A percentile compares a stretch with the other conserved stretches of the same genome.
Conservation (phyloP, 495 filamentous ascomycete species). For the Daldinia grandis region DNA sequence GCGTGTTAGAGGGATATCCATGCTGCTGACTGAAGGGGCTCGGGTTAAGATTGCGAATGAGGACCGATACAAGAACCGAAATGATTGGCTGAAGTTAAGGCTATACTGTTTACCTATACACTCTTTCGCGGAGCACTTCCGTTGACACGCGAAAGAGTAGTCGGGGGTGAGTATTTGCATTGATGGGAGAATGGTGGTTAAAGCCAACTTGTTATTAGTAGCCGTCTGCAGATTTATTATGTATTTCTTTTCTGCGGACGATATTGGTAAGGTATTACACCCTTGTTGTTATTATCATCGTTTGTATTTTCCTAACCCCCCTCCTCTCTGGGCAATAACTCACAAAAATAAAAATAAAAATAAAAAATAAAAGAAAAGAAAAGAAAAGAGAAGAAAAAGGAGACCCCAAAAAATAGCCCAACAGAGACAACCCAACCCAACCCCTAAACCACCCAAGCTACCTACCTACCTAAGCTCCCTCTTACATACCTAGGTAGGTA, state of each 20-base stretch:
- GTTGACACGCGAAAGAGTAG: slow-evolving; percentile 27
- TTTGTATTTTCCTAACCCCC: neutral
- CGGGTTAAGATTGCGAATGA: slow-evolving; percentile 42
- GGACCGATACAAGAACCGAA: slow-evolving; percentile 30
- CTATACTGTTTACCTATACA: slow-evolving; percentile 37
- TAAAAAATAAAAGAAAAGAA: too few relatives aligned
- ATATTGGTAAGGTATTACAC: neutral
- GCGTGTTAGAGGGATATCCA: slow-evolving; percentile 30
- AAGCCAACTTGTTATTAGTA: slow-evolving; percentile 33
- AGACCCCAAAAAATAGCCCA: neutral
- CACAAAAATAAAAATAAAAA: too few relatives aligned
- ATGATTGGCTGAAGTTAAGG: slow-evolving; percentile 40
- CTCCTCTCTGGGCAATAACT: too few relatives aligned
- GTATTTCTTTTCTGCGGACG: neutral
- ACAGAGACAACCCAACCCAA: neutral
- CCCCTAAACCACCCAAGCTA: neutral
- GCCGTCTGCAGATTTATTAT: slow-evolving; percentile 6
- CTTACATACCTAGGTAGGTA: too few relatives aligned
- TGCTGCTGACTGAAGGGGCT: slow-evolving; percentile 41
- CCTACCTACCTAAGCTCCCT: neutral
- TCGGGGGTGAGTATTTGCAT: slow-evolving; percentile 28
- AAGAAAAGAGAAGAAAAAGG: too few relatives aligned
- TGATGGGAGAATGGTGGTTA: slow-evolving; percentile 33
- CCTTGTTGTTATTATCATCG: neutral
- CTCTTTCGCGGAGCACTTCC: slow-evolving; percentile 38